These are phyloP conservation scores for Dittrichia graveolens DNA, from an alignment of 129 eudicot species.

Conservation along the genomic window DNA sequence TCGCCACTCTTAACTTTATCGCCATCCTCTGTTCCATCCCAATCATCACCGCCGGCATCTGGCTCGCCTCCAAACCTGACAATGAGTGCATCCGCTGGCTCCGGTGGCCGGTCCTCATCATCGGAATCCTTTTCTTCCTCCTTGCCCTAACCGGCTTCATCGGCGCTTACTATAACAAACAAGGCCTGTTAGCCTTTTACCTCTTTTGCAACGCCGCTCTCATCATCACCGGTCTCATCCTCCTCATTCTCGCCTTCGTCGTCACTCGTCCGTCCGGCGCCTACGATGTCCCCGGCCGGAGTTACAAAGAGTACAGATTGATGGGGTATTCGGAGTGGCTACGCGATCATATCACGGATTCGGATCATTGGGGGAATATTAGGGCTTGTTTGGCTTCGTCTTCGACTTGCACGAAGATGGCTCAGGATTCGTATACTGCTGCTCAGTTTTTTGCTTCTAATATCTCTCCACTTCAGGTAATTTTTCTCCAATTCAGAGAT, in stretches of 20 bases:
- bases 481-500: background rate
- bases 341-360: conserved; percentile 57
- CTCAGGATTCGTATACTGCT: conserved; percentile 49
- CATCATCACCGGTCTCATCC: conserved; percentile 51
- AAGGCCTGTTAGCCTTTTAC: conserved; percentile 75
- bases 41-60: conserved; percentile 78
- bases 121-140: conserved; percentile 66
- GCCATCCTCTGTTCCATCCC: conserved; percentile 87
- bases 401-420: conserved; percentile 60
- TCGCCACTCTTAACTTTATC: conserved; percentile 77
- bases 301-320: conserved; percentile 45
- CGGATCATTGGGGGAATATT: conserved; percentile 71
- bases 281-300: conserved; percentile 44
- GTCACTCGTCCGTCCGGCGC: conserved; percentile 63
- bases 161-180: conserved; percentile 87
- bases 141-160: conserved; percentile 77
- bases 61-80: conserved; percentile 90
- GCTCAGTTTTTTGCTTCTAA: conserved; percentile 63
- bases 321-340: conserved; percentile 83
- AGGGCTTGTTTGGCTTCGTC: conserved; percentile 77
- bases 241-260: conserved; percentile 73
- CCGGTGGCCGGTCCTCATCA: conserved; percentile 81
- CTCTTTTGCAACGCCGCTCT: conserved; percentile 76
- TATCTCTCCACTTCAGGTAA: conserved; percentile 84
- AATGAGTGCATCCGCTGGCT: conserved; percentile 90